Evolutionary conservation across 352 stramenopile species (phyloP).

Genomic region (Pythium scleroteichum): DNA sequence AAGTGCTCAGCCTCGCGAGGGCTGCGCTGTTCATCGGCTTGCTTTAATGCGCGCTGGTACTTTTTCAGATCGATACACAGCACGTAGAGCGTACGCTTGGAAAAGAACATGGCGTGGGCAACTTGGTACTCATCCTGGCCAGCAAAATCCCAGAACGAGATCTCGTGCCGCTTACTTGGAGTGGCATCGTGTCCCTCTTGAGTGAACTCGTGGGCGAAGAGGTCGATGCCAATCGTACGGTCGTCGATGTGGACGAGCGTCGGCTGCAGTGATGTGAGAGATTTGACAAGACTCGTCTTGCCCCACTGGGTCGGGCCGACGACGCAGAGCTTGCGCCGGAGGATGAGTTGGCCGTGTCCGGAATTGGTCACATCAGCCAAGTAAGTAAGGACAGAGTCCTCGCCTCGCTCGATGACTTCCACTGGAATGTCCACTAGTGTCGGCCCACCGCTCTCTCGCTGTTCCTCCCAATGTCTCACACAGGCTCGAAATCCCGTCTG

Average conservation of each 20-base stretch:
- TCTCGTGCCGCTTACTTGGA: slow-evolving; percentile 8
- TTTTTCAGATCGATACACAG: slow-evolving; percentile 19
- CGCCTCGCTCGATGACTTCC: slow-evolving; percentile 24
- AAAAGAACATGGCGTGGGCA: slow-evolving; percentile 25
- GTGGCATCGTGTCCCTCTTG: not conserved
- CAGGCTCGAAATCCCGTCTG: not conserved
- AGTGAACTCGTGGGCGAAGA: slow-evolving; percentile 30
- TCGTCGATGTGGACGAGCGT: slow-evolving; percentile 18
- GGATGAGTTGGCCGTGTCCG: slow-evolving; percentile 5
- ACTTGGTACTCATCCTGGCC: slow-evolving; percentile 21
- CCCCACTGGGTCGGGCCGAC: slow-evolving; percentile 36
- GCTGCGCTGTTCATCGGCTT: not conserved
- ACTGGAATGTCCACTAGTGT: not conserved
- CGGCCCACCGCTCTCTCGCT: not conserved
- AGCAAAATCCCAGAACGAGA: slow-evolving; percentile 28
- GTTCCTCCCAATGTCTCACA: not conserved
- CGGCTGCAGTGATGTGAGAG: slow-evolving; percentile 16
- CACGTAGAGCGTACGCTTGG: slow-evolving; percentile 23
- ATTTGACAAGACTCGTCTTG: slow-evolving; percentile 41
- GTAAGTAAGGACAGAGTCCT: slow-evolving; percentile 24
- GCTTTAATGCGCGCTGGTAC: not conserved
- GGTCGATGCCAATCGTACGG: slow-evolving; percentile 36
- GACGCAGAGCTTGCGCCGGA: slow-evolving; percentile 34
- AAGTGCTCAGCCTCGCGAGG: slow-evolving; percentile 7
- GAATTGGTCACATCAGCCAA: slow-evolving; percentile 9